Percentiles rank a stretch among this genome's conserved stretches.
These are phyloP conservation scores for Dendrothele bispora DNA, from an alignment of 768 basidiomycete species.

Conservation along the genomic window DNA sequence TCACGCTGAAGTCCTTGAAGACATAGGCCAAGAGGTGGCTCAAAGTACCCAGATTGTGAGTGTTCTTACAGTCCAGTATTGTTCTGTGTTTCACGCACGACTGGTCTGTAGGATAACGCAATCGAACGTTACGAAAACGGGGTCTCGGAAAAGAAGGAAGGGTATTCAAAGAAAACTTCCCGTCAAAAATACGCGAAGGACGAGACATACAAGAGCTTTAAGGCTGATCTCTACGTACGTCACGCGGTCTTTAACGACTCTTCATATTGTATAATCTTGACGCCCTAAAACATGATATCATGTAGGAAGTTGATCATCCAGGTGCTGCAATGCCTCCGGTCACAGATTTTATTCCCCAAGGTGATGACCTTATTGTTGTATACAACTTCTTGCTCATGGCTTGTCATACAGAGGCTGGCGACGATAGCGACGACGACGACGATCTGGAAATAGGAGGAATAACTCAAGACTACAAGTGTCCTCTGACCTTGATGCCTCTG, in stretches of 20 bases:
- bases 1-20: conserved; percentile 53
- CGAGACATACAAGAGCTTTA: conserved; percentile 60
- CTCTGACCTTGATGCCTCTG: conserved; percentile 67
- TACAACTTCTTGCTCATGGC: too few relatives aligned
- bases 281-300: background rate
- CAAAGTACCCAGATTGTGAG: conserved; percentile 63
- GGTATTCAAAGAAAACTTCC: conserved; percentile 60
- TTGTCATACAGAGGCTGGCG: conserved; percentile 59
- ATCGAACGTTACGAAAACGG: conserved; percentile 49
- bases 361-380: conserved; percentile 41
- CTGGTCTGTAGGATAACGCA: conserved; percentile 46
- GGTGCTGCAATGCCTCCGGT: conserved; percentile 75
- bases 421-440: conserved; percentile 82
- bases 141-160: conserved; percentile 40
- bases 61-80: too few relatives aligned
- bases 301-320: conserved; percentile 66
- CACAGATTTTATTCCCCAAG: conserved; percentile 68
- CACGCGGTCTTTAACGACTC: too few relatives aligned
- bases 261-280: background rate
- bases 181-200: conserved; percentile 78
- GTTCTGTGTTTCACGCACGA: too few relatives aligned
- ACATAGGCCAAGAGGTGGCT: conserved; percentile 55
- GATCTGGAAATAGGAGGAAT: conserved; percentile 88
- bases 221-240: conserved; percentile 66
- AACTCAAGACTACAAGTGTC: conserved; percentile 83